Conservation (phyloP, 1,139 yeast genomes). For the Saccharomycopsis hybrid region DNA sequence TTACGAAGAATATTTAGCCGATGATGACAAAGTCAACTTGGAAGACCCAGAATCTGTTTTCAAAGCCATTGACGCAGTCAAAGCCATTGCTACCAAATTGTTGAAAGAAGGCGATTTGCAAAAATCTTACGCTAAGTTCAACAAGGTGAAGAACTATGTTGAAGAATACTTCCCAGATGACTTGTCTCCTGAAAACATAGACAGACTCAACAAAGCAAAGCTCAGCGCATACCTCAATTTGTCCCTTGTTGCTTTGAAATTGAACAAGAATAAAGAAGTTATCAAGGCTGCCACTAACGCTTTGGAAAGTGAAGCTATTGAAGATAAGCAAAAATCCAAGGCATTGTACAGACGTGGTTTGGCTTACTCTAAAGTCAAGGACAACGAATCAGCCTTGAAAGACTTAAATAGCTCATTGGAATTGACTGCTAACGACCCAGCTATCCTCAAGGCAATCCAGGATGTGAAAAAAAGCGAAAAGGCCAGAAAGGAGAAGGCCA, state of each 20-base stretch:
- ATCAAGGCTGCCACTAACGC: slow-evolving; percentile 61
- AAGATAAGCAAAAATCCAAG: slow-evolving; percentile 68
- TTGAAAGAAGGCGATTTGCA: slow-evolving; percentile 59
- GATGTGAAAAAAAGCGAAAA: slow-evolving; percentile 52
- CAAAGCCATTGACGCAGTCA: slow-evolving; percentile 59
- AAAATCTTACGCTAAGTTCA: slow-evolving; percentile 59
- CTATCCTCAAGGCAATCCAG: slow-evolving; percentile 58
- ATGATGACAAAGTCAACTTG: slow-evolving; percentile 61
- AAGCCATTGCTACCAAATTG: slow-evolving; percentile 69
- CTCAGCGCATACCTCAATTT: slow-evolving; percentile 63
- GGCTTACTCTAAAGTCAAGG: slow-evolving; percentile 58
- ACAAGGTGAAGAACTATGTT: slow-evolving; percentile 62
- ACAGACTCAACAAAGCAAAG: slow-evolving; percentile 45
- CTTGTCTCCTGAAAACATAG: slow-evolving; percentile 46
- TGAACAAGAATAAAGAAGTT: slow-evolving; percentile 49
- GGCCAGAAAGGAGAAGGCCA: slow-evolving; percentile 60
- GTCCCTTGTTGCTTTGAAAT: slow-evolving; percentile 67
- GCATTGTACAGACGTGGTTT: slow-evolving; percentile 82
- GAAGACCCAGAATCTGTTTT: slow-evolving; percentile 58
- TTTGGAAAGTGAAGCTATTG: slow-evolving; percentile 53
- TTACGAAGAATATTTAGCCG: slow-evolving; percentile 71
- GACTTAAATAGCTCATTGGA: slow-evolving; percentile 63
- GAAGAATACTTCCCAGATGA: slow-evolving; percentile 73
- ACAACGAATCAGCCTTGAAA: slow-evolving; percentile 63
- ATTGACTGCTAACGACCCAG: slow-evolving; percentile 68